phyloP scores from a whole-genome alignment of 352 stramenopile genomes.

The Phytophthora europaea region DNA sequence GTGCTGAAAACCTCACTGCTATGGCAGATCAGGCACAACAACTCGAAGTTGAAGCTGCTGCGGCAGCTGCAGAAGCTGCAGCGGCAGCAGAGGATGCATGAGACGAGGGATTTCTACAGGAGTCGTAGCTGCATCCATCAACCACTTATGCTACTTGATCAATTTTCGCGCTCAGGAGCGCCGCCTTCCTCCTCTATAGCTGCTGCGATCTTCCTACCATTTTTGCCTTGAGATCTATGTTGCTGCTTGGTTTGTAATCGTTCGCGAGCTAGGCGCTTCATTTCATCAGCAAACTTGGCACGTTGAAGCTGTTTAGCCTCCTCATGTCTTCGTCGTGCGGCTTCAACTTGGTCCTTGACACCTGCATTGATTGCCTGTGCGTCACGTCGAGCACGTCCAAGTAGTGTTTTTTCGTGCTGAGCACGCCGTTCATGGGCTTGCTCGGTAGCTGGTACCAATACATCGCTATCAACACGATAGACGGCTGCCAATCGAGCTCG shows the following conservation, averaged over 20 bases:
- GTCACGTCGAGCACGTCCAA: conserved; percentile 31
- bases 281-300: conserved; percentile 38
- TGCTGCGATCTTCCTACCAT: conserved; percentile 28
- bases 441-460: conserved; percentile 5
- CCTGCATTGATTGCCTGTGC: conserved; percentile 27
- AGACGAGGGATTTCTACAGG: neutral
- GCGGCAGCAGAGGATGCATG: conserved; percentile 16
- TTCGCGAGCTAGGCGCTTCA: conserved; percentile 38
- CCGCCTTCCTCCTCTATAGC: conserved; percentile 6
- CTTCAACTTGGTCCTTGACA: conserved; percentile 18
- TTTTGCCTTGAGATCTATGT: conserved; percentile 8
- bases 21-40: conserved; percentile 50
- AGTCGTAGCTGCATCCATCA: no score
- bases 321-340: conserved; percentile 24
- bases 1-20: conserved; percentile 61
- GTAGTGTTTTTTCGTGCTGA: conserved; percentile 30
- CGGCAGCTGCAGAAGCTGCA: conserved; percentile 25
- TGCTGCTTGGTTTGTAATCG: conserved; percentile 34
- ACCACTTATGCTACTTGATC: no score
- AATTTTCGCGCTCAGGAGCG: no score
- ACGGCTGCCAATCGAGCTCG: conserved; percentile 38
- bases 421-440: conserved; percentile 16
- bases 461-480: conserved; percentile 40
- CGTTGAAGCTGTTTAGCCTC: conserved; percentile 32
- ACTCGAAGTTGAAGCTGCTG: conserved; percentile 49